A percentile compares a stretch with the other conserved stretches of the same genome.
phyloP scores from a whole-genome alignment of 2,329 filamentous ascomycete species.

The Chrysoporthe cubensis region DNA sequence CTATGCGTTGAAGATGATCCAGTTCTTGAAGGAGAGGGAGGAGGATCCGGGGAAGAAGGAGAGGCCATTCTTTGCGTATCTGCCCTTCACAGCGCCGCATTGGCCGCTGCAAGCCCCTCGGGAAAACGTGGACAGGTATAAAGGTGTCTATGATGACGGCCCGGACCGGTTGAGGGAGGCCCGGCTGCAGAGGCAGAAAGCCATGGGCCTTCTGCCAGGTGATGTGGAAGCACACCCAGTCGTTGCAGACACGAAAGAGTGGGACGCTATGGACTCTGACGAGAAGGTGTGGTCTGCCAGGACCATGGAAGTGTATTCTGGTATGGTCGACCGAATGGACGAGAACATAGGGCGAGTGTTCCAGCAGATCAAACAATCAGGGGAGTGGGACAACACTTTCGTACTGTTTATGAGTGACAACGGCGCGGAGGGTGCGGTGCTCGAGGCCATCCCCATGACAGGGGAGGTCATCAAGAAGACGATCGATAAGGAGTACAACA shows the following conservation, averaged over 20 bases:
- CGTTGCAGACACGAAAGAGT: constrained; percentile 52
- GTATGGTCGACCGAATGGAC: constrained; percentile 67
- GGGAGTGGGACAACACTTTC: constrained; percentile 66
- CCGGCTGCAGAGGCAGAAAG: constrained; percentile 58
- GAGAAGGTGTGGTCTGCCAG: constrained; percentile 51
- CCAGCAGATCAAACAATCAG: constrained; percentile 56
- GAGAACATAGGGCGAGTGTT: constrained; percentile 63
- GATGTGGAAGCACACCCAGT: constrained; percentile 56
- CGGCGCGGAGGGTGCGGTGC: constrained; percentile 37
- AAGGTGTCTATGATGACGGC: constrained; percentile 64
- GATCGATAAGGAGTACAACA: constrained; percentile 58
- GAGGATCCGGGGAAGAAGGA: constrained; percentile 38
- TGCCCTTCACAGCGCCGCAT: constrained; percentile 65
- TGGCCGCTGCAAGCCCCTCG: constrained; percentile 65
- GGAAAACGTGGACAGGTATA: constrained; percentile 60
- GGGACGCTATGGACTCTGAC: constrained; percentile 50
- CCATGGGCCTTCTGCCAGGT: constrained; percentile 57
- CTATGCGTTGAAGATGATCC: constrained; percentile 55
- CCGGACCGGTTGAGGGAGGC: constrained; percentile 58
- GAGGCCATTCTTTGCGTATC: constrained; percentile 61
- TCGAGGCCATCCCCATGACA: constrained; percentile 32
- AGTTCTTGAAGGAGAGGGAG: constrained; percentile 54
- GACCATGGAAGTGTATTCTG: constrained; percentile 66
- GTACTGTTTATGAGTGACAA: constrained; percentile 68
- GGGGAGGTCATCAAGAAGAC: constrained; percentile 31